Percentiles rank a stretch among this genome's conserved stretches.
Conservation (phyloP, 352 stramenopile species). For the Achlya hypogyna region DNA sequence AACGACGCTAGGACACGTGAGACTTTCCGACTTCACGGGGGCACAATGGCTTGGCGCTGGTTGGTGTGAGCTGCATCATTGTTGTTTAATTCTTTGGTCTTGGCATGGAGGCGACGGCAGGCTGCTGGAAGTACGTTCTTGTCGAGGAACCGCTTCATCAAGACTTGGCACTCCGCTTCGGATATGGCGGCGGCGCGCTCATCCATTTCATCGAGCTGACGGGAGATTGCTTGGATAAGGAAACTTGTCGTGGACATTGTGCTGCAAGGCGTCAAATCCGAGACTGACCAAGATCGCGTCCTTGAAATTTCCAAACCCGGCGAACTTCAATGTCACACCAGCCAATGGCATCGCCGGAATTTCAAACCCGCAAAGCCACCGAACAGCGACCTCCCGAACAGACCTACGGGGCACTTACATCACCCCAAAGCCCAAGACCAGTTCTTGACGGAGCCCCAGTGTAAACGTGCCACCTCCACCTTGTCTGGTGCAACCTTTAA, state of each 20-base stretch:
- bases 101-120: not conserved
- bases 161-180: not conserved
- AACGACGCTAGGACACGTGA: too few relatives aligned
- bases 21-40: too few relatives aligned
- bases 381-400: too few relatives aligned
- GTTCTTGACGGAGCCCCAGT: too few relatives aligned
- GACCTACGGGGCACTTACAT: too few relatives aligned
- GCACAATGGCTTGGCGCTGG: too few relatives aligned
- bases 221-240: slow-evolving; percentile 15
- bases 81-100: not conserved
- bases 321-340: not conserved
- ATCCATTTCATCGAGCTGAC: slow-evolving; percentile 10
- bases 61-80: not conserved
- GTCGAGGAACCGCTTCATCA: not conserved
- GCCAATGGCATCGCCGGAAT: not conserved
- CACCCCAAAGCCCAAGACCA: too few relatives aligned
- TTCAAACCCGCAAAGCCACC: not conserved
- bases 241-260: slow-evolving; percentile 17
- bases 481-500: too few relatives aligned
- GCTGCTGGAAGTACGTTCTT: not conserved
- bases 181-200: not conserved
- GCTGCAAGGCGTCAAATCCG: not conserved
- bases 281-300: not conserved
- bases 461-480: too few relatives aligned
- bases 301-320: not conserved